Conservation (phyloP, 2,329 filamentous ascomycete genomes). For the Alternaria sp. region DNA sequence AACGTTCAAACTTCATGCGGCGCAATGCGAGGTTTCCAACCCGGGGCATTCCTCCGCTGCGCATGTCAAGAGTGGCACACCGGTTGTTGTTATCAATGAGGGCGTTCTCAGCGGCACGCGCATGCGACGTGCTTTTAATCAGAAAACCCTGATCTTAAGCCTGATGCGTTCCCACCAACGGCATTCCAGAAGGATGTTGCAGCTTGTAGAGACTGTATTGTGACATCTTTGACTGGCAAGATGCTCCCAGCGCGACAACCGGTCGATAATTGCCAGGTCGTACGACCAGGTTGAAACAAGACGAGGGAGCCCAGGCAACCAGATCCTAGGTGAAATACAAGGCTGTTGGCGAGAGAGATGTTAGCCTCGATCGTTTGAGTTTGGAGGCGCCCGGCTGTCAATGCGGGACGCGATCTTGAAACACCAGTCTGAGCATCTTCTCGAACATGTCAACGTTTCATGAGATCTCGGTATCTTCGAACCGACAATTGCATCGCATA, state of each 20-base stretch:
- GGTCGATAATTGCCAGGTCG: neutral
- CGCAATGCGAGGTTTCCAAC: neutral
- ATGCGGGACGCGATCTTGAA: conserved; percentile 21
- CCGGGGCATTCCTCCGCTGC: neutral
- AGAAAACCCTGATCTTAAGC: conserved; percentile 8
- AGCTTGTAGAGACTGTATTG: conserved; percentile 7
- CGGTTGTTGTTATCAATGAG: neutral
- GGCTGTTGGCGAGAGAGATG: conserved; percentile 2
- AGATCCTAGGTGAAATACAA: neutral
- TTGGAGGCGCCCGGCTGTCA: conserved; percentile 7
- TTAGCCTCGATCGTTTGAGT: neutral
- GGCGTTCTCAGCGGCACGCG: conserved; percentile 5
- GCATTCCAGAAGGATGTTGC: conserved; percentile 8
- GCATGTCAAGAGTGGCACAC: neutral
- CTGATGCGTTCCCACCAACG: neutral
- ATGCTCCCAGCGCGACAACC: conserved; percentile 5
- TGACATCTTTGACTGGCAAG: conserved; percentile 16
- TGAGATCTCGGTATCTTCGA: conserved; percentile 22
- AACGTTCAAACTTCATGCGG: conserved; percentile 6
- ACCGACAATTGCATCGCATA: conserved; percentile 12
- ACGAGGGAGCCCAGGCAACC: conserved; percentile 1
- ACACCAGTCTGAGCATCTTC: conserved; percentile 26
- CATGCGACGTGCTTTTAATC: neutral
- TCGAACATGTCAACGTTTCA: conserved; percentile 32
- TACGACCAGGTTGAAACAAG: conserved; percentile 3